Evolutionary conservation across 805 yeast species (phyloP), one percentile per base, ranked within the genome.

Genomic region (Myxozyma nipponensis): DNA sequence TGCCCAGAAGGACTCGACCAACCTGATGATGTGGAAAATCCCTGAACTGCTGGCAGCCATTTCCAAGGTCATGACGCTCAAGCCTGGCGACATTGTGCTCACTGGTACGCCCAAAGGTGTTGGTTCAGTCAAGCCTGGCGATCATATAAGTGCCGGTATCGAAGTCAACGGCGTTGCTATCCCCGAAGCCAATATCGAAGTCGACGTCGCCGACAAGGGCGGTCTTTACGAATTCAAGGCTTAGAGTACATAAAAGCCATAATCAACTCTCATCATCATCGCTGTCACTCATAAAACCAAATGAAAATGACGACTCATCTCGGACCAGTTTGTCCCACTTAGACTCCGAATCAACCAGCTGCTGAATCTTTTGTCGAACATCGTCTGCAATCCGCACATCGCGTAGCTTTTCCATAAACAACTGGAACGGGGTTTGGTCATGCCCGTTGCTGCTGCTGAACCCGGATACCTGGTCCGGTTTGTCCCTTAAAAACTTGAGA

Each of bases 101-200:
- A 93, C 98, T 1, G 98, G 98, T 17, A 93, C 98, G 1, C 98
- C 98, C 41, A 87, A 89, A 67, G 98, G 98, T 17, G 98, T 93
- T n/a, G 96, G 98, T 6, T 71, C 77, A 23, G 70, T 90, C 30
- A 67, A 67, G 4, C 86, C 95, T 0, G 98, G 97, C 7, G 98
- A 93, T 65, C 63, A 66, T 23, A 72, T 93, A 24, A 73, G 74
- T 41, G 95, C 95, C 4, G 76, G 78, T 57, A 68, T 88, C 55
- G 69, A 66, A 25, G 77, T 75, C 28, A 77, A 77, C 30, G 91
- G 82, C 9, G 63, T 77, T 50, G 73, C 73, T 7, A 64, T 91
- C 24, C 78, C 75, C 28, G 79, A 75, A 34, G 69, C 72, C 47
- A 55, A 61, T 4, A 69, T 84, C 47, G 73, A 75, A 17, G 68